Conservation (phyloP, 257 asterid genomes). For the Solanum bulbocastanum region DNA sequence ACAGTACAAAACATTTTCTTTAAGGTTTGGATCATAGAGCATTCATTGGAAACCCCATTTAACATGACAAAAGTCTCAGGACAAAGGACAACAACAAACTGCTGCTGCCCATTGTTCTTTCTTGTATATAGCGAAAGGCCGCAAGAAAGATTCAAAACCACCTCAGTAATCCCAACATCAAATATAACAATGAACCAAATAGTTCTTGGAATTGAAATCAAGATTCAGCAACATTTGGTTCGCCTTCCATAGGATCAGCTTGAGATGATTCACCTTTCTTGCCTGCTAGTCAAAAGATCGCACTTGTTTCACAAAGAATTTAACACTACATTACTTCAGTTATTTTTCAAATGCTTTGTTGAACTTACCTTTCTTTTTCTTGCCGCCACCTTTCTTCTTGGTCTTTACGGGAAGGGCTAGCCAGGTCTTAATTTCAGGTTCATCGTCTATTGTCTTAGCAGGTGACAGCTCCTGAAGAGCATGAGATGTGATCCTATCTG, state of each 20-base stretch:
- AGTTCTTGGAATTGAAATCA: background rate
- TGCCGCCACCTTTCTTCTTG: constrained; percentile 92
- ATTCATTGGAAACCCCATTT: background rate
- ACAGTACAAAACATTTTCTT: background rate
- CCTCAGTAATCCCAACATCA: background rate
- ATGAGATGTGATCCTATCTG: constrained; percentile 77
- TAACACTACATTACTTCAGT: background rate
- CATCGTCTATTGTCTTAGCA: constrained; percentile 48
- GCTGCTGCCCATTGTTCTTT: background rate
- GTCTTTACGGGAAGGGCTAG: constrained; percentile 53
- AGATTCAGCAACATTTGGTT: constrained; percentile 21
- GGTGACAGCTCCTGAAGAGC: constrained; percentile 76
- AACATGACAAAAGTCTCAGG: background rate
- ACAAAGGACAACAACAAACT: background rate
- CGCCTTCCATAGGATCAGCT: constrained; percentile 32
- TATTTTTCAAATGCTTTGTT: background rate
- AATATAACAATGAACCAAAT: background rate
- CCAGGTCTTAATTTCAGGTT: constrained; percentile 87
- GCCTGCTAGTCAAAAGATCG: constrained; percentile 18
- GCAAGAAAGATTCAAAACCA: background rate
- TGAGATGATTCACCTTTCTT: constrained; percentile 45
- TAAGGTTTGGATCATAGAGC: background rate
- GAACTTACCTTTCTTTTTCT: constrained; percentile 78
- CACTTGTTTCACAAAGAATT: background rate
- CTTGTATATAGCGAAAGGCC: constrained; percentile 6